Evolutionary conservation across 2,329 filamentous ascomycete genomes (phyloP).

Genomic region (Exophiala phaeomuriformis): DNA sequence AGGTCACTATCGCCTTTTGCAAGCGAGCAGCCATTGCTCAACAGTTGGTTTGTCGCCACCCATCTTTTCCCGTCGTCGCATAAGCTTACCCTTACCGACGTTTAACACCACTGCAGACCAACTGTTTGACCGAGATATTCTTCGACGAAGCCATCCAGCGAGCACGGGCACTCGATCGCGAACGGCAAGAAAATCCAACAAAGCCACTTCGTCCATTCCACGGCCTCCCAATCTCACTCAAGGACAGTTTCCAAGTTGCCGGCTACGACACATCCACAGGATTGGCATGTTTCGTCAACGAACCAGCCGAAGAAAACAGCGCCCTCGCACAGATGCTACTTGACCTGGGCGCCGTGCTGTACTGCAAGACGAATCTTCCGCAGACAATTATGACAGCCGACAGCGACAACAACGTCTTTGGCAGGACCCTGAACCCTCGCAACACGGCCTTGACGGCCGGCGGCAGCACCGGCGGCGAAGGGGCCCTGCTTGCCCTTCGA

Average conservation of each 20-base stretch:
- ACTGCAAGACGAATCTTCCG: too few species aligned
- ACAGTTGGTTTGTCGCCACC: slow-evolving; percentile 41
- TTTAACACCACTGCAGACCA: slow-evolving; percentile 9
- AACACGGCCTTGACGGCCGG: too few species aligned
- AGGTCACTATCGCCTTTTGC: too few species aligned
- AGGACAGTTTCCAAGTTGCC: slow-evolving; percentile 28
- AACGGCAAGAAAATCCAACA: slow-evolving; percentile 40
- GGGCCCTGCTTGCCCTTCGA: too few species aligned
- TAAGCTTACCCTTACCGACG: background rate
- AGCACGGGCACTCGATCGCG: slow-evolving; percentile 54
- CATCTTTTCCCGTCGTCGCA: slow-evolving; percentile 28
- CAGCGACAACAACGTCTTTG: too few species aligned
- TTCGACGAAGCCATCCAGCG: slow-evolving; percentile 38
- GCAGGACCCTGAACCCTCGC: too few species aligned
- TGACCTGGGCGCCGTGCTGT: too few species aligned
- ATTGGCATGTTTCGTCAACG: slow-evolving; percentile 24
- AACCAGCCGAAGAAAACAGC: slow-evolving; percentile 21
- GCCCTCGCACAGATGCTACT: too few species aligned
- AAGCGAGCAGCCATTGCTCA: slow-evolving; percentile 18
- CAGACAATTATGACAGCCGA: too few species aligned
- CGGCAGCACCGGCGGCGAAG: too few species aligned
- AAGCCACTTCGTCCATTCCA: slow-evolving; percentile 14
- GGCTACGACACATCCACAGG: slow-evolving; percentile 30
- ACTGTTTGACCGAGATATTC: slow-evolving; percentile 36
- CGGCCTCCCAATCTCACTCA: slow-evolving; percentile 20